These are phyloP conservation scores for Porpolomopsis calyptriformis DNA, from an alignment of 768 basidiomycete species.

Conservation along the genomic window DNA sequence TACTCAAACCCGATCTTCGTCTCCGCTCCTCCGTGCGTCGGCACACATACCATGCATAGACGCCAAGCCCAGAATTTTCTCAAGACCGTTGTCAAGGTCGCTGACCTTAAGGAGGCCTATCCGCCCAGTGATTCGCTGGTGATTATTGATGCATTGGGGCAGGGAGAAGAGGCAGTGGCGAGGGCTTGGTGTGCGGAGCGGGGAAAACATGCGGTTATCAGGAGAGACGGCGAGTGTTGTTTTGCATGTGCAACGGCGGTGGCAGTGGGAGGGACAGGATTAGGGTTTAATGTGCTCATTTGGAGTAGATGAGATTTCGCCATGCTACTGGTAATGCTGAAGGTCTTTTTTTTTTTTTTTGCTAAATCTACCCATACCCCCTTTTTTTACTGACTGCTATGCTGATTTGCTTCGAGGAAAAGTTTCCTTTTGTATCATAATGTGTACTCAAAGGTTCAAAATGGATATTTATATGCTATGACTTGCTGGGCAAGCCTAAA, in stretches of 20 bases:
- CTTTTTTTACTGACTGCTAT: too few species aligned
- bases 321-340: too few species aligned
- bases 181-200: constrained; percentile 7
- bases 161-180: constrained; percentile 5
- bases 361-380: too few species aligned
- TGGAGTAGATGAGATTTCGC: constrained; percentile 1
- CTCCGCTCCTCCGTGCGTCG: constrained; percentile 6
- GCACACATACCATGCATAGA: constrained; percentile 3
- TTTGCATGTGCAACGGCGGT: constrained; percentile 5
- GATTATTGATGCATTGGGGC: constrained; percentile 5
- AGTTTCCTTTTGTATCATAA: too few species aligned
- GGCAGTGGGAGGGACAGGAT: constrained; percentile 5
- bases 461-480: too few species aligned
- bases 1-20: constrained; percentile 5
- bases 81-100: not conserved
- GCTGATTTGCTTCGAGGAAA: too few species aligned
- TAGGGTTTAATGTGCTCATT: constrained; percentile 4
- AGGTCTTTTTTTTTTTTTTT: too few species aligned
- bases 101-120: constrained; percentile 5
- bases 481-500: too few species aligned
- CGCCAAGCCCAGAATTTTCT: constrained; percentile 6
- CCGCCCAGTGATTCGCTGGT: constrained; percentile 5
- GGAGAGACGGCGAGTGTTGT: constrained; percentile 5
- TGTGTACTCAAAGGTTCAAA: too few species aligned
- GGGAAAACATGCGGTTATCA: constrained; percentile 2